These are phyloP conservation scores for Myxozyma neotropica DNA, from an alignment of 805 yeast genomes.

Conservation along the genomic window DNA sequence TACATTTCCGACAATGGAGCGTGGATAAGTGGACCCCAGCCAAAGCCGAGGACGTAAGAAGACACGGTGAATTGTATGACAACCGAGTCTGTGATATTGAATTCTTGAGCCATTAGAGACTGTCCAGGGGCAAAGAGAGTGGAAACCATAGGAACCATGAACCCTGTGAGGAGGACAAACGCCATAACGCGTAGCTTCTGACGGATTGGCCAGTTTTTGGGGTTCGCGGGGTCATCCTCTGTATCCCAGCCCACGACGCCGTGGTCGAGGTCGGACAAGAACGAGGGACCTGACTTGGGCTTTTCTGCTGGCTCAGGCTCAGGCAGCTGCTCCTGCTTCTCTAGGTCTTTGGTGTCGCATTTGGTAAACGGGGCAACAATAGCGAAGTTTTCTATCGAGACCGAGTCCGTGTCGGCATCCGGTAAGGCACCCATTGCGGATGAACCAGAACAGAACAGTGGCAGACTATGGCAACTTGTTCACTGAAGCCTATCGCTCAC, in stretches of 20 bases:
- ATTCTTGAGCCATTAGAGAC: constrained; percentile 43
- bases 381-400: no score
- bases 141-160: constrained; percentile 29
- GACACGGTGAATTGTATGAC: constrained; percentile 26
- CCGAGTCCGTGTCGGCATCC: no score
- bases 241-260: constrained; percentile 38
- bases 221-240: constrained; percentile 45
- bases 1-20: constrained; percentile 32
- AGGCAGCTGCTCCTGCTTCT: no score
- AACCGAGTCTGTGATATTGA: constrained; percentile 19
- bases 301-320: no score
- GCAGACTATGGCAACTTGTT: no score
- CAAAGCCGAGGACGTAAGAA: constrained; percentile 32
- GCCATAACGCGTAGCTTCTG: constrained; percentile 47
- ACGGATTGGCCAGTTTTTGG: constrained; percentile 42
- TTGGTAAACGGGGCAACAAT: no score
- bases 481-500: no score
- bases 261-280: constrained; percentile 15
- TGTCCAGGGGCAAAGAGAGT: constrained; percentile 33
- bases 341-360: no score
- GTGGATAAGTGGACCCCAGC: constrained; percentile 32
- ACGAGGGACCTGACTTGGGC: constrained; percentile 1
- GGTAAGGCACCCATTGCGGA: no score
- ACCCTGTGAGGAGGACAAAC: constrained; percentile 31
- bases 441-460: no score